phyloP scores from a whole-genome alignment of 2,329 filamentous ascomycete genomes.

The Calonectria hongkongensis region DNA sequence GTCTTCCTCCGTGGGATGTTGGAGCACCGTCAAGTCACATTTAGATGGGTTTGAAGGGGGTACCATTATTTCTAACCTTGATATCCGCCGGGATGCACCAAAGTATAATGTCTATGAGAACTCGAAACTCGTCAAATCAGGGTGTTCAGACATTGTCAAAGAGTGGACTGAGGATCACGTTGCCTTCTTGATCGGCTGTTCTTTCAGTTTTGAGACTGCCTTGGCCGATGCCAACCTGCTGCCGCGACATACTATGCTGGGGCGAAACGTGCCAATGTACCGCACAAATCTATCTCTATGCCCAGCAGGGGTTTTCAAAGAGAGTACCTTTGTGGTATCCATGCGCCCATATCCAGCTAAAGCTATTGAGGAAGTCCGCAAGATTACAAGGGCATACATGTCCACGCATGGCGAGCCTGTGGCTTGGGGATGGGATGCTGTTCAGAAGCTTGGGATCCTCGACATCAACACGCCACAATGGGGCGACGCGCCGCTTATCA shows the following conservation, averaged over 20 bases:
- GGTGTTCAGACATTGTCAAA: slow-evolving; percentile 64
- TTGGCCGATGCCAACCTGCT: slow-evolving; percentile 69
- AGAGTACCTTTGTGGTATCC: slow-evolving; percentile 57
- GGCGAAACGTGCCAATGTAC: slow-evolving; percentile 77
- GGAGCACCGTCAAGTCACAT: slow-evolving; percentile 59
- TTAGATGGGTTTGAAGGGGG: slow-evolving; percentile 44
- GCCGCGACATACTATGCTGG: slow-evolving; percentile 69
- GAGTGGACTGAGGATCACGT: slow-evolving; percentile 76
- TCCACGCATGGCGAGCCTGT: slow-evolving; percentile 79
- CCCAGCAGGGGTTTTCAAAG: slow-evolving; percentile 25
- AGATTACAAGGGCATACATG: slow-evolving; percentile 72
- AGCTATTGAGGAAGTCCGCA: slow-evolving; percentile 71
- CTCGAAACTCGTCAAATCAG: slow-evolving; percentile 62
- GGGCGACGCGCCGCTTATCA: slow-evolving; percentile 69
- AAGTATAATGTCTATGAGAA: slow-evolving; percentile 74
- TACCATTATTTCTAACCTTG: slow-evolving; percentile 58
- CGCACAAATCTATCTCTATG: slow-evolving; percentile 65
- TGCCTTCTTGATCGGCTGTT: slow-evolving; percentile 78
- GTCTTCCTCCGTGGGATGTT: slow-evolving; percentile 66
- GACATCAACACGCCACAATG: slow-evolving; percentile 73
- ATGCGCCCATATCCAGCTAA: slow-evolving; percentile 75
- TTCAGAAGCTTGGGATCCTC: slow-evolving; percentile 70
- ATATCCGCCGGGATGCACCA: slow-evolving; percentile 75
- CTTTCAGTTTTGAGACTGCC: slow-evolving; percentile 77
- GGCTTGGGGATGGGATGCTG: slow-evolving; percentile 78